These are phyloP conservation scores for Mrakia gelida DNA, from an alignment of 768 basidiomycete species.

Conservation along the genomic window DNA sequence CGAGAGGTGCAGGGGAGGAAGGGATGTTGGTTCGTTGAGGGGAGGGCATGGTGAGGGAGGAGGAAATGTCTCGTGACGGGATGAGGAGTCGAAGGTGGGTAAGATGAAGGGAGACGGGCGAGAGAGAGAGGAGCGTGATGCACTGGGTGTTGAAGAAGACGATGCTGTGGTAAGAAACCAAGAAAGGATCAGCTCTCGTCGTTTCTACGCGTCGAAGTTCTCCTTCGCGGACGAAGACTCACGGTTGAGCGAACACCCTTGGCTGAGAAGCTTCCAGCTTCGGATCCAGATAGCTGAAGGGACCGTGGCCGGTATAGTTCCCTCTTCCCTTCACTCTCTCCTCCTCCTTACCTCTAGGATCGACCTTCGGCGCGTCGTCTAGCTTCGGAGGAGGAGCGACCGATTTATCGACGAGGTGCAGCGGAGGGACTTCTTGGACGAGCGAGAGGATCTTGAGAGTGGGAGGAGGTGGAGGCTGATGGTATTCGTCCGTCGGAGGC, in stretches of 20 bases:
- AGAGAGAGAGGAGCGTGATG: slow-evolving; percentile 52
- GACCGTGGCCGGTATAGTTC: slow-evolving; percentile 34
- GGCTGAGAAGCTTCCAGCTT: slow-evolving; percentile 39
- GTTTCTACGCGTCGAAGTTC: neutral
- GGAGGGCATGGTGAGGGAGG: slow-evolving; percentile 37
- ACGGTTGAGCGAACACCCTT: slow-evolving; percentile 63
- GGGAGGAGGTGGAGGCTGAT: neutral
- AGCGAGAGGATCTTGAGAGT: slow-evolving; percentile 42
- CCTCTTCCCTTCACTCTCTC: slow-evolving; percentile 31
- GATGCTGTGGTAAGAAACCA: slow-evolving; percentile 43
- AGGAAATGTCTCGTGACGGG: slow-evolving; percentile 52
- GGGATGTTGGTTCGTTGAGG: slow-evolving; percentile 44
- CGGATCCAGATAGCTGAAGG: slow-evolving; percentile 43
- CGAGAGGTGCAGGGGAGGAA: slow-evolving; percentile 27
- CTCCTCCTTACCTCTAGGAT: slow-evolving; percentile 34
- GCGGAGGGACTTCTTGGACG: slow-evolving; percentile 47
- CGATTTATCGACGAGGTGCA: slow-evolving; percentile 37
- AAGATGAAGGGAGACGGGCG: slow-evolving; percentile 50
- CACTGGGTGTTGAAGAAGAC: slow-evolving; percentile 67
- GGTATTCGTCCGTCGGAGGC: neutral
- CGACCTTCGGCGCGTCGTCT: slow-evolving; percentile 37
- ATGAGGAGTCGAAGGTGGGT: slow-evolving; percentile 64
- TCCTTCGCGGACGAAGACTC: neutral
- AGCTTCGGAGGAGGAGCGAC: slow-evolving; percentile 33
- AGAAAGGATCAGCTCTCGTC: neutral